Base-by-base conservation (phyloP, 768 basidiomycete genomes). In the Suillus lakei region DNA sequence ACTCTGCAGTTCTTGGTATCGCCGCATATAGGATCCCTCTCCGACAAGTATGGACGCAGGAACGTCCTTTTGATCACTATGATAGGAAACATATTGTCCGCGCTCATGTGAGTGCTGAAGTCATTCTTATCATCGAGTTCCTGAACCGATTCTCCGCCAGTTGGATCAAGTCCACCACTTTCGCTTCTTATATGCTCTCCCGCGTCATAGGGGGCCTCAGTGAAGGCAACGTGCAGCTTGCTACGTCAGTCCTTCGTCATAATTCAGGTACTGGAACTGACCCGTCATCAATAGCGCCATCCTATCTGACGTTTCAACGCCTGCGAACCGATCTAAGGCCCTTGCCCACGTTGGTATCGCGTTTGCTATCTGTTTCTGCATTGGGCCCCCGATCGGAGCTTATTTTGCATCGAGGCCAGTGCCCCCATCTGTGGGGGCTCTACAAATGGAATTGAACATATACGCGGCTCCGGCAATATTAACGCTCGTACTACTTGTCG, bases 151-250 rank as follows among this genome's bases (percentile, higher is more conserved):
- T 16, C 41, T 34, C 67, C 61, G 2, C 15, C 69, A 95, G 95
- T 51, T 98, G 95, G 95, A 84, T 96, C 54, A 85, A 90, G 72
- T 95, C 95, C 0, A 96, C 96, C 3, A 88, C 92, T 0, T 98
- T 98, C 76, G 92, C 91, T 1, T 90, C 92, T 0, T 98, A 94
- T 74, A 84, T 95, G 82, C 85, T 96, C 30, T 95, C 96, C 10
- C 87, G 97, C 16, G 83, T 98, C 6, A 88, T 99, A 41, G 96
- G 96, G 12, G 97, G 97, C 4, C 81, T 98, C 10, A 95, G 93
- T 72, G 97, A 99, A 81, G 97, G 97, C 53, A 99, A 99, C 73
- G 97, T 99, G 13, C 97, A 99, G 74, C 82, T 99, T 53, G 92
- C 93, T 54, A 96, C 96, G 95, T 95, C 73, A 70, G 91, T 84